Evolutionary conservation across 805 yeast species (phyloP), one percentile per base, ranked within the genome.

Genomic region (Cyberlindnera xishuangbannaensis): DNA sequence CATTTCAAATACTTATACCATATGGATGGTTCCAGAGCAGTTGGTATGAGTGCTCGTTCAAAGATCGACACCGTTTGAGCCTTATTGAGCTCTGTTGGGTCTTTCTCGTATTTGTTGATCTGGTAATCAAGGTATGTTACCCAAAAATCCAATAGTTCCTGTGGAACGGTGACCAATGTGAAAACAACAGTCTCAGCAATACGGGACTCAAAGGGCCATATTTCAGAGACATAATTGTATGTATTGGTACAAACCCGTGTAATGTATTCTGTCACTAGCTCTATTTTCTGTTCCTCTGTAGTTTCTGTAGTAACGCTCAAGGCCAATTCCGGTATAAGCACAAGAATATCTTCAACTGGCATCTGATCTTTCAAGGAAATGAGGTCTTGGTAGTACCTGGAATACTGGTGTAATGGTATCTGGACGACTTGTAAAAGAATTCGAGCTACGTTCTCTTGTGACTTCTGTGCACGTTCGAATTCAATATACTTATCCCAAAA

Each of bases 371-470:
- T 38, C 50, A 40, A 64, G 41, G 42, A 63, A 62, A 39, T 61
- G 47, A 50, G 75, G 57, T 49, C 65, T 51, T 61, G 76, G 48
- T 73, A 83, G 54, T 80, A 90, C 43, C 72, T 76, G 0, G 96
- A 80, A 54, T 86, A 88, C 48, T 87, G 95, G 56, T 90, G 90
- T 28, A 90, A 58, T 0, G 97, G 97, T 3, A 83, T 62, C 25
- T 52, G 51, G 25, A 76, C 55, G 28, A 78, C 57, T 37, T 61
- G 59, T 18, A 67, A 46, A 78, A 67, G 1, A 75, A 47, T 4
- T 56, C 53, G 3, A 64, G 11, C 47, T 4, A 69, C 54, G 23
- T 62, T 67, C 17, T 47, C 44, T 20, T 70, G 61, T 16, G 55
- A 50, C 12, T 58, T 56, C 17, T 60, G 57, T 9, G 53, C 46